A percentile compares a stretch with the other conserved stretches of the same genome.
Conservation (phyloP, 2,329 filamentous ascomycete species). For the Zasmidium angulare region DNA sequence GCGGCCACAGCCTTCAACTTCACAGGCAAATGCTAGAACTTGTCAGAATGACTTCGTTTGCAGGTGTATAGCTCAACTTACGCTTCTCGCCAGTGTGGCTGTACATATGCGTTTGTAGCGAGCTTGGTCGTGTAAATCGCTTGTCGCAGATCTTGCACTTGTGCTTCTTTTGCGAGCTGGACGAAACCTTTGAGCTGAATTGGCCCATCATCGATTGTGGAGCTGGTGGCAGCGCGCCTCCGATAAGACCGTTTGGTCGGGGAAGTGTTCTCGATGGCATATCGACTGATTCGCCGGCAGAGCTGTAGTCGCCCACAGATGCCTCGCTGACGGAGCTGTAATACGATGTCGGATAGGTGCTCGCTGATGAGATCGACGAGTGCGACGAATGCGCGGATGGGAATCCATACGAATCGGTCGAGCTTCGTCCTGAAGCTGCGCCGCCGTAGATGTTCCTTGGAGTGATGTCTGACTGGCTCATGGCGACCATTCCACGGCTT, state of each 20-base stretch:
- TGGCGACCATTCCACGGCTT: constrained; percentile 88
- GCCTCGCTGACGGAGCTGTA: constrained; percentile 77
- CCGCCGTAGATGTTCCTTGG: constrained; percentile 85
- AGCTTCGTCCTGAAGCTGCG: constrained; percentile 62
- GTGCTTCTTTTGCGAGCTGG: constrained; percentile 97
- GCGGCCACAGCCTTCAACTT: constrained; percentile 90
- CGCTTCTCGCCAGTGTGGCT: constrained; percentile 98
- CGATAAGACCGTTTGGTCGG: constrained; percentile 66
- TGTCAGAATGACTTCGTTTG: constrained; percentile 6
- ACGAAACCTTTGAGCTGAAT: constrained; percentile 94
- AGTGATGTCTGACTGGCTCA: constrained; percentile 82
- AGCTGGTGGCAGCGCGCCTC: constrained; percentile 69
- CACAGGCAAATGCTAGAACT: constrained; percentile 79
- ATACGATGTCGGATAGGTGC: constrained; percentile 81
- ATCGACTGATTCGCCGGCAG: constrained; percentile 81
- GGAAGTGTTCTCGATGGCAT: constrained; percentile 81
- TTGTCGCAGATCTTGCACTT: constrained; percentile 99
- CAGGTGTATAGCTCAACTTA: constrained; percentile 55
- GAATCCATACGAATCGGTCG: constrained; percentile 87
- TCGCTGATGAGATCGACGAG: constrained; percentile 83
- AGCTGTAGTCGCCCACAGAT: constrained; percentile 90
- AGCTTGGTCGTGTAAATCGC: constrained; percentile 91
- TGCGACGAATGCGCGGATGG: constrained; percentile 79
- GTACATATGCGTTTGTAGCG: constrained; percentile 96
- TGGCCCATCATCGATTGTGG: constrained; percentile 98